Base-by-base conservation (phyloP, 2,329 filamentous ascomycete genomes). In the Curvularia sp. region DNA sequence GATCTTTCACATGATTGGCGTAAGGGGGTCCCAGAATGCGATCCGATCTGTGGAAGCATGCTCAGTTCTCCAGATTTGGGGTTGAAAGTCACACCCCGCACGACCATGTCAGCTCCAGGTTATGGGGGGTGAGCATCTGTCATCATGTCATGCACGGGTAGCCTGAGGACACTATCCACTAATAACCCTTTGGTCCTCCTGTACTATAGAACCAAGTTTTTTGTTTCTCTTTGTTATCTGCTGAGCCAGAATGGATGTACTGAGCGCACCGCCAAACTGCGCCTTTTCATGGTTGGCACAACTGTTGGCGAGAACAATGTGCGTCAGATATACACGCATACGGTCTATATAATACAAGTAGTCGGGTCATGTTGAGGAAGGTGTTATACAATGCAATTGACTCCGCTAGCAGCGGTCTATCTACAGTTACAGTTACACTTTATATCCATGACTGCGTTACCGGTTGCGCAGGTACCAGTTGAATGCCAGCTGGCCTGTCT, bases 391-490 rank as follows among this genome's bases (percentile, higher is more conserved):
- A 36, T 42, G 38, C 23, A 42, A 52, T 45, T 53, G 36, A 32
- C 27, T 19, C 43, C 10, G 10, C 27, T 21, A 34, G 27, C 27
- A 47, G 43, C 43, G 18, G 28, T 32, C 28, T 6, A 49, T 54
- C 43, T 53, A 57, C 49, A 49, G 25, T 15, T 53, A 57, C 49
- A 49, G 25, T 15, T 30, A 47, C 10, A 48, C 32, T 25, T 9
- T 18, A 36, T 28, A 12, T 13, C n/a, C 10, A 13, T 30, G 39
- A 25, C 19, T 66, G 2, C 41, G 13, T 77, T 87, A 96, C 74
- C 92, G 84, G 76, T 93, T 86, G 77, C 89, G 84, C 80, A 98
- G 78, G 78, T 98, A 99, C 94, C 94, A 99, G 78, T 92, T 93
- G 78, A 93, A 96, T 0, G 93, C 92, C 74, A 96, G 80, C 77